Percentiles rank a stretch among this genome's conserved stretches.
phyloP scores from a whole-genome alignment of 1,139 yeast genomes.

The Magnusiomyces sp. region DNA sequence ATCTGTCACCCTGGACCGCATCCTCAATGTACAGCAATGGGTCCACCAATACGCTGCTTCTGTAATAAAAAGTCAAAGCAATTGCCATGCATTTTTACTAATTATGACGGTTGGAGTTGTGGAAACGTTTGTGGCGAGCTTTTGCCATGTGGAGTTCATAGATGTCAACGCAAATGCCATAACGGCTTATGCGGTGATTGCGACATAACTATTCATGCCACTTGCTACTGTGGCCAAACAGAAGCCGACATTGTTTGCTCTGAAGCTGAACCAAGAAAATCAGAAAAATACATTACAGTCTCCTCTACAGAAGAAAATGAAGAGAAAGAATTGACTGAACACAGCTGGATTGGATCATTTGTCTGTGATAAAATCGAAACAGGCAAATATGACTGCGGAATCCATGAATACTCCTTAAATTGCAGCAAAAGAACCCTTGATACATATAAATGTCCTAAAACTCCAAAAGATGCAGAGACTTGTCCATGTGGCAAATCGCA shows the following conservation, averaged over 20 bases:
- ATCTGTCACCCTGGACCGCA: constrained; percentile 91
- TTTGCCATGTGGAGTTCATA: constrained; percentile 66
- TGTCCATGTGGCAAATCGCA: constrained; percentile 71
- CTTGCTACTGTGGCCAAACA: constrained; percentile 71
- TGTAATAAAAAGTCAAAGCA: constrained; percentile 68
- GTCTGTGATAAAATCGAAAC: constrained; percentile 48
- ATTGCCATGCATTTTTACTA: constrained; percentile 65
- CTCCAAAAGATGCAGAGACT: constrained; percentile 49
- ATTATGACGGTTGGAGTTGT: constrained; percentile 69
- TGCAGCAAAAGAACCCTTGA: constrained; percentile 49
- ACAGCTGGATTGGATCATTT: constrained; percentile 54
- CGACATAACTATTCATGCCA: constrained; percentile 36
- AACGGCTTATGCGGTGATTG: constrained; percentile 76
- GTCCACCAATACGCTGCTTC: constrained; percentile 58
- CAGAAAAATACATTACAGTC: neutral
- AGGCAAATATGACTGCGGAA: constrained; percentile 53
- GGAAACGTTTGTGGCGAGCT: constrained; percentile 48
- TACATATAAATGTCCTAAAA: constrained; percentile 48
- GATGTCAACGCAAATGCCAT: constrained; percentile 55
- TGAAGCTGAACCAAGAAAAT: constrained; percentile 11
- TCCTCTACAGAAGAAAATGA: constrained; percentile 14
- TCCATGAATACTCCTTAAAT: constrained; percentile 47
- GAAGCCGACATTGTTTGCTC: constrained; percentile 18
- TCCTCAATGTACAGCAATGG: constrained; percentile 69
- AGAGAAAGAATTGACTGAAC: constrained; percentile 17